Percentiles rank a stretch among this genome's conserved stretches.
Evolutionary conservation across 2,329 filamentous ascomycete genomes (phyloP).

Genomic region (Endothia cerciana): DNA sequence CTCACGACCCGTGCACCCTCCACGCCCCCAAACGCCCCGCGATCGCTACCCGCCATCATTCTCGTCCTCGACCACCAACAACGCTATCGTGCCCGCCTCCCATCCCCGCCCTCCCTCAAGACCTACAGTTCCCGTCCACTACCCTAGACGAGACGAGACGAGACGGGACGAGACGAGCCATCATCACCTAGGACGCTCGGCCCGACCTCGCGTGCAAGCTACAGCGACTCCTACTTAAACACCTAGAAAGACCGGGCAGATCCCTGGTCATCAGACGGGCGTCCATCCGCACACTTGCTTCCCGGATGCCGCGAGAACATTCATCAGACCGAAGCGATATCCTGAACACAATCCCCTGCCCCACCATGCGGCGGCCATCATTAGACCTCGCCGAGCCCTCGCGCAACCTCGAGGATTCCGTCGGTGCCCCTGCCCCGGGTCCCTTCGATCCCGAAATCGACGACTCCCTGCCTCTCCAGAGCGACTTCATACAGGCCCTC

Average conservation of each 20-base stretch:
- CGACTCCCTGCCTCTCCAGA: constrained; percentile 28
- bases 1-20: constrained; percentile 14
- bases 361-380: constrained; percentile 38
- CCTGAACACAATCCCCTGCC: constrained; percentile 53
- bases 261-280: not conserved
- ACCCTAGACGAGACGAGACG: not conserved
- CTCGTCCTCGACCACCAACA: not conserved
- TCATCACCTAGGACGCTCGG: not conserved
- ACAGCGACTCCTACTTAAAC: not conserved
- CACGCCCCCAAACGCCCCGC: not conserved
- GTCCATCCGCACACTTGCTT: not conserved
- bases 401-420: constrained; percentile 38
- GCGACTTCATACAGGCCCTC: constrained; percentile 28
- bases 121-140: not conserved
- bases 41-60: not conserved
- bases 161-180: constrained; percentile 1
- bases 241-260: not conserved
- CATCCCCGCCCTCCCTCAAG: not conserved
- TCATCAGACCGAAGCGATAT: constrained; percentile 1
- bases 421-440: constrained; percentile 33
- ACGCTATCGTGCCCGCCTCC: too few species aligned
- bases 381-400: constrained; percentile 37
- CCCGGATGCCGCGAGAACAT: not conserved
- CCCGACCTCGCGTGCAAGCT: not conserved
- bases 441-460: constrained; percentile 32